Percentiles rank a stretch among this genome's conserved stretches.
Conservation (phyloP, 331 rosid species). For the Erythrophleum ivorense region DNA sequence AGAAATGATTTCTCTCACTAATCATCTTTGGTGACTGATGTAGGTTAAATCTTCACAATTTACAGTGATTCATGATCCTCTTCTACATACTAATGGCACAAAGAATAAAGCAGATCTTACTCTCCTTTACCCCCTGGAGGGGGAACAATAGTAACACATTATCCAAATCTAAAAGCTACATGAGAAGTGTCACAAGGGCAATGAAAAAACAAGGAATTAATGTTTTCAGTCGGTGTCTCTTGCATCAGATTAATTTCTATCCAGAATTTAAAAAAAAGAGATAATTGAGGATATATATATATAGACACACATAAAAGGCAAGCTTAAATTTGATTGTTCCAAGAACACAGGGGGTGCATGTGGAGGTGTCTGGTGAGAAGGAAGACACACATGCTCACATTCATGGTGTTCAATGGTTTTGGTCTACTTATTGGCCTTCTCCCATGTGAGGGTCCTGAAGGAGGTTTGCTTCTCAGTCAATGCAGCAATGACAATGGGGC, state of each 20-base stretch:
- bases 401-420: constrained; percentile 50
- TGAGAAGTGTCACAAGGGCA: neutral
- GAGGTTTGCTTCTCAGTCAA: constrained; percentile 46
- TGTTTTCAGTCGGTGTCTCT: neutral
- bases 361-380: constrained; percentile 58
- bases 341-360: constrained; percentile 57
- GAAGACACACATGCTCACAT: constrained; percentile 48
- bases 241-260: neutral
- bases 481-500: constrained; percentile 45
- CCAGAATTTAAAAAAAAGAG: neutral
- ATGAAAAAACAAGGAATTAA: neutral
- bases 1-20: too few species aligned
- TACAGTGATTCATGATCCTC: too few species aligned
- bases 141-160: too few species aligned
- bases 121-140: too few species aligned
- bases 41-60: too few species aligned
- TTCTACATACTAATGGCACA: too few species aligned
- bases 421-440: constrained; percentile 43
- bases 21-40: too few species aligned
- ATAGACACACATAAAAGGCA: neutral
- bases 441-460: constrained; percentile 55
- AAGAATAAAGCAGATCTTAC: too few species aligned
- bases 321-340: constrained; percentile 36
- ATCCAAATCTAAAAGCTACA: neutral
- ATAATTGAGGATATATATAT: constrained; percentile 35